phyloP scores from a whole-genome alignment of 305 asterid genomes.

The Rubia tinctorum region DNA sequence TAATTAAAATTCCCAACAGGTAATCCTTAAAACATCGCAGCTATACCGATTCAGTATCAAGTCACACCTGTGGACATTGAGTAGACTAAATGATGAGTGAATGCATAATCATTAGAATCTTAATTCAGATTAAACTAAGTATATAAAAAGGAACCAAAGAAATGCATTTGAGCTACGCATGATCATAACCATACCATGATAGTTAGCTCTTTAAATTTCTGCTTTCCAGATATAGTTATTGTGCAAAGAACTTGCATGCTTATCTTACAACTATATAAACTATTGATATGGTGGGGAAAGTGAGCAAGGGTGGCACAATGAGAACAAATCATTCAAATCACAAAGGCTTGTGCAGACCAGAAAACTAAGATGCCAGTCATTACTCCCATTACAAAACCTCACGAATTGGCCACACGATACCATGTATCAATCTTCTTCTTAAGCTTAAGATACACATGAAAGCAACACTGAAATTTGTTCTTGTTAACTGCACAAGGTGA shows the following conservation, averaged over 20 bases:
- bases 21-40: not conserved
- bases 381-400: not conserved
- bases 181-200: not conserved
- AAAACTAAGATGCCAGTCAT: not conserved
- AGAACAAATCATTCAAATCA: no score
- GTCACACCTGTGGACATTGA: not conserved
- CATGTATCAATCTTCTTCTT: not conserved
- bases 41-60: not conserved
- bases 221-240: not conserved
- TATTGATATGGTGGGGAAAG: not conserved
- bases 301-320: no score
- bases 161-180: not conserved
- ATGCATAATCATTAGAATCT: not conserved
- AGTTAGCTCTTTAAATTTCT: not conserved
- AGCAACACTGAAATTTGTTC: not conserved
- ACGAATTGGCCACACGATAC: not conserved
- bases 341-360: not conserved
- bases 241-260: not conserved
- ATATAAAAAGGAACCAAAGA: not conserved
- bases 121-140: not conserved
- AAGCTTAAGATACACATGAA: not conserved
- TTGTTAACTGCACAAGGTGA: not conserved
- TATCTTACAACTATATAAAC: not conserved
- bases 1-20: not conserved
- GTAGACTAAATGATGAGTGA: not conserved